These are phyloP conservation scores for Jatropha multifida DNA, from an alignment of 441 rosid genomes.

Conservation along the genomic window DNA sequence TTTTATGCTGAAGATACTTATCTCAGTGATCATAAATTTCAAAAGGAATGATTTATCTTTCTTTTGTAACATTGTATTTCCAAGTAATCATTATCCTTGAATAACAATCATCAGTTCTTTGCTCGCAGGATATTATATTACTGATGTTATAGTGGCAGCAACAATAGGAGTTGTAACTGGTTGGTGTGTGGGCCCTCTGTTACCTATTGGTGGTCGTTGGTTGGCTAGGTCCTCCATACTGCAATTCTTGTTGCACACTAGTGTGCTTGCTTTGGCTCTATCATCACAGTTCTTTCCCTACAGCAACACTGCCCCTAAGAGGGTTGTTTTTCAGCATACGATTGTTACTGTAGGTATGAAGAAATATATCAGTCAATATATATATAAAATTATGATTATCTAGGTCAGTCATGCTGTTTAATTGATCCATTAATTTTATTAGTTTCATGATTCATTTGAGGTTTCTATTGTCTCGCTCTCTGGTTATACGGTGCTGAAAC, in stretches of 20 bases:
- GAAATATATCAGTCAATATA: not conserved
- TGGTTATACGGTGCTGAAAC: not conserved
- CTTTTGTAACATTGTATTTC: not conserved
- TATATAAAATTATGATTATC: not conserved
- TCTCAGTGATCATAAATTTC: slow-evolving; percentile 10
- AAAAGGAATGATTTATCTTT: not conserved
- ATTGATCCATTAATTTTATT: not conserved
- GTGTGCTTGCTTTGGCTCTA: slow-evolving; percentile 69
- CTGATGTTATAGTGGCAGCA: slow-evolving; percentile 78
- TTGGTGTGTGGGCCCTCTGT: slow-evolving; percentile 79
- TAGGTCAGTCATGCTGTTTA: not conserved
- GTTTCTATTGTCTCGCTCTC: not conserved
- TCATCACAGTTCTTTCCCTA: slow-evolving; percentile 97
- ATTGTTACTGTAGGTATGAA: slow-evolving; percentile 69
- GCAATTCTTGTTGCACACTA: slow-evolving; percentile 72
- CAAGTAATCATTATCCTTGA: not conserved
- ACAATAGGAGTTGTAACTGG: slow-evolving; percentile 64
- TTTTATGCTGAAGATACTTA: not conserved
- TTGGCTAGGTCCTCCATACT: slow-evolving; percentile 73
- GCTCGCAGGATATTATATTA: slow-evolving; percentile 69
- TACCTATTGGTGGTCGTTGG: slow-evolving; percentile 77
- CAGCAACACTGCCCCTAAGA: slow-evolving; percentile 84
- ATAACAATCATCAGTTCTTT: slow-evolving; percentile 14
- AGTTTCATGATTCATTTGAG: slow-evolving; percentile 10
- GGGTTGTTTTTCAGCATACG: slow-evolving; percentile 87